Base-by-base conservation (phyloP, 768 basidiomycete species). In the Trametes meyenii region DNA sequence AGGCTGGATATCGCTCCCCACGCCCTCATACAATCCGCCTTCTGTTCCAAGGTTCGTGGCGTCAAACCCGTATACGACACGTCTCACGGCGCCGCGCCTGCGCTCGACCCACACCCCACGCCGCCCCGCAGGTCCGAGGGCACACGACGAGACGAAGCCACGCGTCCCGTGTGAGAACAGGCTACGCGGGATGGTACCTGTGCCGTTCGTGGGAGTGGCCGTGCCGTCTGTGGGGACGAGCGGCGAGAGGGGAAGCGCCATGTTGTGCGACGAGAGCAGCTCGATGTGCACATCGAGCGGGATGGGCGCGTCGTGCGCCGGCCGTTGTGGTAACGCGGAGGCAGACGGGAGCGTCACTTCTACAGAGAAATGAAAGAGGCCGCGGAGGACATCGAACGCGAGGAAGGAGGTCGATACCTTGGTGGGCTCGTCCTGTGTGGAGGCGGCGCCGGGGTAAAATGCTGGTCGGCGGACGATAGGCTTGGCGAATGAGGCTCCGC, bases 51-150 rank as follows among this genome's bases (percentile, higher is more conserved):
- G 53, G 12, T 14, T 50, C 17, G 48, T 54, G 16, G 69, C 55
- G 14, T 62, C 50, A 62, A 83, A 84, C 1, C 80, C 78, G 35
- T 81, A 73, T 1, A 85, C 75, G 42, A 81, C 76, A 36, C 82
- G 67, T n/a, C 70, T 53, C 16, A 77, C 77, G 51, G 73, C 79
- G 14, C 76, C 73, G 33, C 79, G 70, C 65, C 74, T 75, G 17
- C 84, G 76, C 69, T 85, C 83, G 5, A 85, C 71, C 85, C 85
- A 87, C 5, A 84, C 71, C 4, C 82, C 85, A 2, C 85, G 77
- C 52, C 74, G 78, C 0, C 80, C 83, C 61, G 81, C 77, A 0
- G 76, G 70, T 6, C 85, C 84, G 3, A 86, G 66, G 1, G 73
- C 70, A 63, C 79, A 79, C 1, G 85, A 67, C 45, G 80, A 83